These are phyloP conservation scores for Acanthamoeba sp. DNA, from an alignment of 208 protist genomes.

Conservation along the genomic window DNA sequence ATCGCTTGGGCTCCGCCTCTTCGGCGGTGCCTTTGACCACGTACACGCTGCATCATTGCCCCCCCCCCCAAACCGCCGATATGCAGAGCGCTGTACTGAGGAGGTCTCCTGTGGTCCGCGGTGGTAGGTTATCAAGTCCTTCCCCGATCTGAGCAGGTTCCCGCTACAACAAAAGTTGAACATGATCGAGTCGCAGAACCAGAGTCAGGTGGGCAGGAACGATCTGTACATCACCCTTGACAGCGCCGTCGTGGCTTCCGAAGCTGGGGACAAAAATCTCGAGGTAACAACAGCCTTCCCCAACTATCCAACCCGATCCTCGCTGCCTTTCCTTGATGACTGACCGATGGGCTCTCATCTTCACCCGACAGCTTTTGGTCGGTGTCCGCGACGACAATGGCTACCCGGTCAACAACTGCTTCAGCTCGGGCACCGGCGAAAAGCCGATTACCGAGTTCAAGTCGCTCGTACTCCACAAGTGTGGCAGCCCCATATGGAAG, in stretches of 20 bases:
- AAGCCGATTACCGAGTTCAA: conserved; percentile 59
- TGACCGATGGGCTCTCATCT: not conserved
- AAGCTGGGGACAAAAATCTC: conserved; percentile 65
- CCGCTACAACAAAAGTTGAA: conserved; percentile 65
- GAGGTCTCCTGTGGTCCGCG: not conserved
- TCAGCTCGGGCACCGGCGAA: conserved; percentile 40
- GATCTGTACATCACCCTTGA: conserved; percentile 72
- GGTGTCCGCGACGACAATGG: conserved; percentile 69
- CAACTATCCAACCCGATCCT: no score
- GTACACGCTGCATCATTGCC: not conserved
- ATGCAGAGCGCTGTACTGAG: not conserved
- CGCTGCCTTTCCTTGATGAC: no score
- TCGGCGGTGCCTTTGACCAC: conserved; percentile 39
- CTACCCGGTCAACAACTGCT: conserved; percentile 37
- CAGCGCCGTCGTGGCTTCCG: conserved; percentile 40
- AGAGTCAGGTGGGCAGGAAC: not conserved
- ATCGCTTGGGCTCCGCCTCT: conserved; percentile 45
- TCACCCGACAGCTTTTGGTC: not conserved
- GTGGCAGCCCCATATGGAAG: conserved; percentile 21
- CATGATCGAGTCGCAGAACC: conserved; percentile 16
- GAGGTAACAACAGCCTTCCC: not conserved
- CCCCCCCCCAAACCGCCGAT: no score
- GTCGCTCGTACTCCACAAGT: conserved; percentile 64
- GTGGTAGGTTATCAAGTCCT: conserved; percentile 46
- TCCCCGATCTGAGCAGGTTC: conserved; percentile 21